Percentiles rank a stretch among this genome's conserved stretches.
Evolutionary conservation across 257 asterid genomes (phyloP).

Genomic region (Salvia rosmarinus): DNA sequence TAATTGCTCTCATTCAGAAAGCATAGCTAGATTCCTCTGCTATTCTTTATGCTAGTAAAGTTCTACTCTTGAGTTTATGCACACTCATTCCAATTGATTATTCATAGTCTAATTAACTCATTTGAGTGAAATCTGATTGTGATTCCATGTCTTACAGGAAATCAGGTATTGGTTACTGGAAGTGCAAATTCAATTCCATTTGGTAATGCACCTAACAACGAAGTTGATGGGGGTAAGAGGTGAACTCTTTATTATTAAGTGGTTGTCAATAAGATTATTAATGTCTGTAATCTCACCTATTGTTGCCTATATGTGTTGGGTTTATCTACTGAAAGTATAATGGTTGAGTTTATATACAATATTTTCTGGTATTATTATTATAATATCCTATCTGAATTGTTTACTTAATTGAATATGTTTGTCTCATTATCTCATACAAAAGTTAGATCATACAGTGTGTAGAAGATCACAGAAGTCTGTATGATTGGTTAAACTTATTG

Average conservation of each 20-base stretch:
- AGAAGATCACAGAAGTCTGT: too few species aligned
- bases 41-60: conserved; percentile 22
- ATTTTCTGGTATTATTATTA: too few species aligned
- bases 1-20: neutral
- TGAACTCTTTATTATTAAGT: conserved; percentile 27
- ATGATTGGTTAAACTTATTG: too few species aligned
- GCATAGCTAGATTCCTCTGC: conserved; percentile 6
- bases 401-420: too few species aligned
- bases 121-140: conserved; percentile 18
- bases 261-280: conserved; percentile 17
- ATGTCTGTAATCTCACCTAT: neutral
- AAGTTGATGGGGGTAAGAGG: conserved; percentile 59
- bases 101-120: conserved; percentile 5
- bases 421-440: too few species aligned
- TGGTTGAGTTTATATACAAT: too few species aligned
- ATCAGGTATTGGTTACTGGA: conserved; percentile 43
- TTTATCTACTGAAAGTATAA: too few species aligned
- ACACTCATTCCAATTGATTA: conserved; percentile 18
- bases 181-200: conserved; percentile 43
- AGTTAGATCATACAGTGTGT: too few species aligned
- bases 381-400: too few species aligned
- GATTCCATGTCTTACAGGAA: conserved; percentile 45
- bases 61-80: conserved; percentile 11
- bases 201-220: conserved; percentile 44
- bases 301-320: neutral